Percentiles rank a stretch among this genome's conserved stretches.
Conservation (phyloP, 1,139 yeast genomes). For the Candida frijolesensis region DNA sequence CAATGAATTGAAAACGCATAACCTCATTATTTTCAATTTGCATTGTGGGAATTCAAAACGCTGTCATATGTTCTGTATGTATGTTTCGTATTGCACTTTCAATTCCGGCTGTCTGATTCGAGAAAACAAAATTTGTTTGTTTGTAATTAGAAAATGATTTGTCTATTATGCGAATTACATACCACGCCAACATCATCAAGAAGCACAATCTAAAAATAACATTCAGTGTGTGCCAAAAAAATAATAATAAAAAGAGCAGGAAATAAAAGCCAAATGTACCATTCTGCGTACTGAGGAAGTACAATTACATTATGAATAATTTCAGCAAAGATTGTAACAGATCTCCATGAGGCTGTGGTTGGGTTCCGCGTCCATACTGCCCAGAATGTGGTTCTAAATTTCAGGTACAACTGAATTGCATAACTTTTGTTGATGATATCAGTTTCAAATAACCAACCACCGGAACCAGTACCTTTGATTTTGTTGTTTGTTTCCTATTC, state of each 20-base stretch:
- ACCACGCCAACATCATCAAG: not conserved
- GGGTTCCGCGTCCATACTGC: not conserved
- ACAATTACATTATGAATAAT: not conserved
- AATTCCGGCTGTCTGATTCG: not conserved
- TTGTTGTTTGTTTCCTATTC: not conserved
- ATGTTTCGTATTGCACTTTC: not conserved
- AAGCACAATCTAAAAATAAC: not conserved
- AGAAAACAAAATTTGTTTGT: slow-evolving; percentile 1
- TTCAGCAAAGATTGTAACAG: not conserved
- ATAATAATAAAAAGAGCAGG: not conserved
- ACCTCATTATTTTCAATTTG: no score
- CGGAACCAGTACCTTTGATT: no score
- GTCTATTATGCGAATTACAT: slow-evolving; percentile 1
- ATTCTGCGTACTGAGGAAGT: not conserved
- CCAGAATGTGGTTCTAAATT: not conserved
- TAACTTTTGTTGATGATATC: not conserved
- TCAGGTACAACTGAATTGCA: not conserved
- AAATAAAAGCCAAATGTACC: no score
- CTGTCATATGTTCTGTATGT: not conserved
- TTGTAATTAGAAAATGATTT: slow-evolving; percentile 4
- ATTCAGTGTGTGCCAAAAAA: not conserved
- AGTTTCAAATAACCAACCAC: no score
- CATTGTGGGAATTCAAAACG: no score
- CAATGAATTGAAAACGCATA: no score
- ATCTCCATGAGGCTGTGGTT: not conserved